Evolutionary conservation across 306 rosid genomes (phyloP).

Genomic region (Prunus dulcis): DNA sequence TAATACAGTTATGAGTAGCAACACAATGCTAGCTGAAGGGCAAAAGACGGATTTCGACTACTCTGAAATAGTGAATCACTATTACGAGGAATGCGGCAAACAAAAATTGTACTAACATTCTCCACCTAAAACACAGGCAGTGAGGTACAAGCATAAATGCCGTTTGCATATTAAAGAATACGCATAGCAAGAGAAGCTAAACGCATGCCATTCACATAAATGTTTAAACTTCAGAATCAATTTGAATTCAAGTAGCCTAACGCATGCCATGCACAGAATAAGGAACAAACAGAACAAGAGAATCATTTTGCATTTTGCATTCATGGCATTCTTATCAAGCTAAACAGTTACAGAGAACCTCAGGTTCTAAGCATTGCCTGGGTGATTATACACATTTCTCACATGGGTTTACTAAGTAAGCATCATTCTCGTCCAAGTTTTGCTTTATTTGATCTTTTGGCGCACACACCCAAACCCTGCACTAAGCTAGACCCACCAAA

Average conservation of each 20-base stretch:
- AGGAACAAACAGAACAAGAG: too few species aligned
- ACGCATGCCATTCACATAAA: not conserved
- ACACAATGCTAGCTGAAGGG: not conserved
- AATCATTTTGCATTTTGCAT: not conserved
- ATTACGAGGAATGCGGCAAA: not conserved
- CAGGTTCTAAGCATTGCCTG: not conserved
- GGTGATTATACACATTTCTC: slow-evolving; percentile 12
- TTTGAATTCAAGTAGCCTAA: not conserved
- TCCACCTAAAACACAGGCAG: not conserved
- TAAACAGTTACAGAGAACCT: not conserved
- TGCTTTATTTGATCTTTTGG: not conserved
- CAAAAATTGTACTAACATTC: not conserved
- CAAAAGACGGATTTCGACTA: not conserved
- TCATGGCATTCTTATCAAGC: not conserved
- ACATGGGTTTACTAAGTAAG: slow-evolving; percentile 9
- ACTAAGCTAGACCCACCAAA: not conserved
- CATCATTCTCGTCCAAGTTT: slow-evolving; percentile 1
- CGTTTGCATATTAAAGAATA: too few species aligned
- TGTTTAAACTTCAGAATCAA: not conserved
- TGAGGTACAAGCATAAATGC: too few species aligned
- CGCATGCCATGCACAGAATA: not conserved
- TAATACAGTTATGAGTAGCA: not conserved
- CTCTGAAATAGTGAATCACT: not conserved
- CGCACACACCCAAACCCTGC: too few species aligned
- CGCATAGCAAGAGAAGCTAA: not conserved